These are phyloP conservation scores for Candida sithepensis DNA, from an alignment of 805 yeast genomes.

Conservation along the genomic window DNA sequence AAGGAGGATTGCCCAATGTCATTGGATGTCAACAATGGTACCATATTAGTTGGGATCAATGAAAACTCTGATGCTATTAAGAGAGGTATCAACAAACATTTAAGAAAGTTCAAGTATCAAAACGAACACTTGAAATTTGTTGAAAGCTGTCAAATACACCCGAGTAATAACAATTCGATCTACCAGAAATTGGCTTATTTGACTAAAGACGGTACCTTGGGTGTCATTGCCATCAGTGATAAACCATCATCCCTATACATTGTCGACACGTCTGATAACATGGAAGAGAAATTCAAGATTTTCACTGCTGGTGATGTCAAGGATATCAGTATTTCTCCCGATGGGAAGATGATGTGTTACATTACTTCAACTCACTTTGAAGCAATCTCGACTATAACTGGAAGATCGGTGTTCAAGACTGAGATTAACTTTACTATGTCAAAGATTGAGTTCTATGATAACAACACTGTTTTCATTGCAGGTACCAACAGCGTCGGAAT, in stretches of 20 bases:
- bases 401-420: constrained; percentile 33
- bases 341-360: constrained; percentile 61
- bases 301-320: constrained; percentile 51
- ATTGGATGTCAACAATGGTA: constrained; percentile 51
- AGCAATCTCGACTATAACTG: constrained; percentile 47
- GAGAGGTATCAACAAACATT: constrained; percentile 62
- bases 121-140: constrained; percentile 60
- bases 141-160: constrained; percentile 55
- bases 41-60: constrained; percentile 73
- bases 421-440: constrained; percentile 26
- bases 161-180: constrained; percentile 46
- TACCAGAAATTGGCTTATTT: constrained; percentile 63
- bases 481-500: constrained; percentile 44
- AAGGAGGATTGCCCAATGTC: constrained; percentile 89
- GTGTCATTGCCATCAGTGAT: constrained; percentile 66
- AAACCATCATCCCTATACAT: constrained; percentile 62
- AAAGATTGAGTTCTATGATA: constrained; percentile 31
- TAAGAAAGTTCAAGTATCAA: constrained; percentile 60
- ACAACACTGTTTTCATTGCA: constrained; percentile 38
- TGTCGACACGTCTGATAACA: constrained; percentile 47
- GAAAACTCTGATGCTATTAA: constrained; percentile 58
- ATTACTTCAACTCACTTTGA: constrained; percentile 55
- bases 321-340: constrained; percentile 66
- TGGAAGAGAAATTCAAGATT: constrained; percentile 52
- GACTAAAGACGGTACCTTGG: constrained; percentile 55